Percentiles rank a stretch among this genome's conserved stretches.
Evolutionary conservation across 2,329 filamentous ascomycete genomes (phyloP).

Genomic region (Phaeophleospora eucalypticola): DNA sequence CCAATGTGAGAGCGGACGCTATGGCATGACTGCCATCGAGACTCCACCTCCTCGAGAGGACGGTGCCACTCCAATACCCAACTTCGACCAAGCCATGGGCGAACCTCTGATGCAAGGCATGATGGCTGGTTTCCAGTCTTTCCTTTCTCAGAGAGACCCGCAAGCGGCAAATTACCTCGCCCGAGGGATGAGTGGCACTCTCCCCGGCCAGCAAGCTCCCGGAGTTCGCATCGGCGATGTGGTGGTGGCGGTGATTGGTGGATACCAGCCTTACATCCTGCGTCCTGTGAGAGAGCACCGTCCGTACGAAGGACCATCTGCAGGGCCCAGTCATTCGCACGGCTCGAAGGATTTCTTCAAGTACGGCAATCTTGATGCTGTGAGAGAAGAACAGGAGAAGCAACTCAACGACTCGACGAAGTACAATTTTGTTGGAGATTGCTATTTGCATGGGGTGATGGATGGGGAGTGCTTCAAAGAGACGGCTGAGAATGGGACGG

Average conservation of each 20-base stretch:
- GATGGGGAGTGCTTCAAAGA: slow-evolving; percentile 1
- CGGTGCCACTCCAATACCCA: neutral
- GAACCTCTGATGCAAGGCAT: neutral
- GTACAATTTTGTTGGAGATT: neutral
- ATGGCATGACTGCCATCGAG: slow-evolving; percentile 1
- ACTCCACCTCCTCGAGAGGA: neutral
- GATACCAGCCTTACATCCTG: neutral
- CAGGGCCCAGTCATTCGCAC: neutral
- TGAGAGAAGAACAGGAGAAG: neutral
- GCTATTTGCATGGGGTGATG: neutral
- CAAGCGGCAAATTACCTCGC: neutral
- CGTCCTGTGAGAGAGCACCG: neutral
- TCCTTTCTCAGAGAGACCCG: neutral
- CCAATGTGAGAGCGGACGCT: neutral
- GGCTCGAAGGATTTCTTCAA: neutral
- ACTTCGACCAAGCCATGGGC: neutral
- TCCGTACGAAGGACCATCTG: neutral
- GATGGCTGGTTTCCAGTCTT: neutral
- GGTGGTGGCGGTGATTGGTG: neutral
- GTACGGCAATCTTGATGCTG: neutral
- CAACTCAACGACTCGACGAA: neutral
- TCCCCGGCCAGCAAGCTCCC: neutral
- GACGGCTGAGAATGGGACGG: too few relatives aligned
- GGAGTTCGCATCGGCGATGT: neutral
- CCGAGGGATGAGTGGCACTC: neutral